These are phyloP conservation scores for Fusarium penzigii DNA, from an alignment of 2,329 filamentous ascomycete species.

Conservation along the genomic window DNA sequence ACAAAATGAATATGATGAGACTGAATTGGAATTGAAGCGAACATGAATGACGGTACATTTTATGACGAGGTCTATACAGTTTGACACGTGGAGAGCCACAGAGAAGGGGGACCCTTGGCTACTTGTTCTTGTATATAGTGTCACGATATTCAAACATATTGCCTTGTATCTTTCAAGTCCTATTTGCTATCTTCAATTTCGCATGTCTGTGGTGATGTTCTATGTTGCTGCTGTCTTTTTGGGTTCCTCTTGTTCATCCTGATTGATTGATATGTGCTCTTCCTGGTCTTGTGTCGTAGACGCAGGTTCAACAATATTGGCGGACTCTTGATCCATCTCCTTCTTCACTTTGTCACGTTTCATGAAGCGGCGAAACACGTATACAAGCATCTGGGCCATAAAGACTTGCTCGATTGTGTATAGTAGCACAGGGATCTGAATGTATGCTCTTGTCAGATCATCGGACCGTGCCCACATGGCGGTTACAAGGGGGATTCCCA, in stretches of 20 bases:
- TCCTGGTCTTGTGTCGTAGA: background rate
- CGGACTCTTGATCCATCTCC: slow-evolving; percentile 21
- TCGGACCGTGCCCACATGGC: slow-evolving; percentile 65
- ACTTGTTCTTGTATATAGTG: background rate
- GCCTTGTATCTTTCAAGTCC: background rate
- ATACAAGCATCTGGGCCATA: slow-evolving; percentile 46
- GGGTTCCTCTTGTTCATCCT: background rate
- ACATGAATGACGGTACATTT: background rate
- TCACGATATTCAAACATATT: background rate
- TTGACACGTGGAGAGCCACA: background rate
- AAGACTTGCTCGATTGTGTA: slow-evolving; percentile 61
- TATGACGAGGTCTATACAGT: background rate
- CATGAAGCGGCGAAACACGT: slow-evolving; percentile 50
- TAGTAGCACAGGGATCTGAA: slow-evolving; percentile 65
- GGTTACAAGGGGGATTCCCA: slow-evolving; percentile 68
- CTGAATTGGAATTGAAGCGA: background rate
- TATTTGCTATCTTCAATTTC: background rate
- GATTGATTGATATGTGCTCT: background rate
- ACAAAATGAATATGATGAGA: background rate
- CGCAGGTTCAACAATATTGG: background rate
- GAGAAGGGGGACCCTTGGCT: background rate
- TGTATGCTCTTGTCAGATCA: slow-evolving; percentile 54
- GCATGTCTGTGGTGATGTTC: background rate
- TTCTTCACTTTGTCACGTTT: slow-evolving; percentile 24
- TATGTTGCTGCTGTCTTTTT: background rate